Conservation (phyloP, 371 early-diverging fungal species). For the Homolaphlyctis polyrhiza region DNA sequence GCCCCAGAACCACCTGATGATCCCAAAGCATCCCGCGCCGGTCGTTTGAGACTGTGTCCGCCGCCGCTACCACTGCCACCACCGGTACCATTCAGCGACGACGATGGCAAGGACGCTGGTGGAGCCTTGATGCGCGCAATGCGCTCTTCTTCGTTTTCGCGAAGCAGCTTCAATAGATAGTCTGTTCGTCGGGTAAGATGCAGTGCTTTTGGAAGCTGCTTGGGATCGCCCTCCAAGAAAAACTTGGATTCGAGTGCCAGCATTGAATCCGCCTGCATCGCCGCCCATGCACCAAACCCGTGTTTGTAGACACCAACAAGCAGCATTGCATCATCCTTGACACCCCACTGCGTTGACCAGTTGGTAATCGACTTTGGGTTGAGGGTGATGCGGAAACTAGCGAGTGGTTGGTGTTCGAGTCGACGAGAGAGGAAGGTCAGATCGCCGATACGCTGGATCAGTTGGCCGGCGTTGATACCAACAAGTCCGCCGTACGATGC, state of each 20-base stretch:
- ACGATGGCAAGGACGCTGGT: too few species aligned
- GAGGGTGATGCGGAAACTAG: conserved; percentile 56
- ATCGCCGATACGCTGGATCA: conserved; percentile 62
- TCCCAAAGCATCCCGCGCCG: too few species aligned
- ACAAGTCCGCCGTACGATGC: conserved; percentile 73
- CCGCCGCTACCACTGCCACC: too few species aligned
- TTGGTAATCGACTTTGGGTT: conserved; percentile 76
- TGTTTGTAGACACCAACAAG: conserved; percentile 88
- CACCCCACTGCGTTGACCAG: conserved; percentile 87
- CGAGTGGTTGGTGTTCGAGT: conserved; percentile 31
- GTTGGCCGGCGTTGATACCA: conserved; percentile 76
- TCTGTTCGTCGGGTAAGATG: conserved; percentile 88
- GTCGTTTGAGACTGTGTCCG: too few species aligned
- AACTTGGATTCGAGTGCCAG: conserved; percentile 79
- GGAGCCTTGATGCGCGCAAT: conserved; percentile 5
- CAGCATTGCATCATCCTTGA: conserved; percentile 92
- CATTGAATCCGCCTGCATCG: conserved; percentile 72
- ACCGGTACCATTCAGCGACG: too few species aligned
- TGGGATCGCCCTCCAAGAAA: conserved; percentile 56
- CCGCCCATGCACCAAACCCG: conserved; percentile 91
- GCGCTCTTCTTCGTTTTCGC: conserved; percentile 35
- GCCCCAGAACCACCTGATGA: too few species aligned
- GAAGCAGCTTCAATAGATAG: conserved; percentile 76
- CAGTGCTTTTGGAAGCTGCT: conserved; percentile 69
- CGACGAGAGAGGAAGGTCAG: conserved; percentile 28